Evolutionary conservation across 1,139 yeast species (phyloP), one percentile per base, ranked within the genome.

Genomic region (Candida labiduridarum): DNA sequence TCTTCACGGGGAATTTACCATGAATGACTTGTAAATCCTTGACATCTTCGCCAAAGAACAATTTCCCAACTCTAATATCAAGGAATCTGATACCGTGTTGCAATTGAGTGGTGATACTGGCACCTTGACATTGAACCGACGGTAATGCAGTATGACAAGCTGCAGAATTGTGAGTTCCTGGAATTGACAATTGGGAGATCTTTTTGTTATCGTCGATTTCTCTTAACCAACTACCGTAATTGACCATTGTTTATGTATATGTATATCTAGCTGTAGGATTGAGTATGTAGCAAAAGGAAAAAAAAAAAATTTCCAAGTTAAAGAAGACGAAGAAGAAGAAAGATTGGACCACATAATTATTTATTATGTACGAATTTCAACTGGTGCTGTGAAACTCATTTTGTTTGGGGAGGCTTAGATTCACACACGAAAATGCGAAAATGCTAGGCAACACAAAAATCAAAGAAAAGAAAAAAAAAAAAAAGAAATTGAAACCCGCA

Each of bases 101-200:
- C 69, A 88, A 78, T 67, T 88, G 96, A 2, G 79, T 79, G 1
- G 78, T 68, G 46, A 88, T 74, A 1, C 81, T 67, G 9, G 74
- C 81, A 19, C 84, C 89, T 65, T 88, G 96, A 66, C 96, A 88
- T 64, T 84, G 87, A 33, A 87, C 94, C 0, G 90, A 83, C 19
- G 94, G 94, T 48, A 87, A 73, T 1, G 94, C 87, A 14, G 81
- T 71, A 65, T 85, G 85, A 60, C 81, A 82, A 10, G 95, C 94
- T 9, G 88, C 91, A 29, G 89, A 78, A 62, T 87, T 87, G 71
- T 88, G 96, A 14, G 95, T 87, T 14, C 95, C 96, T 5, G 95
- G 91, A 51, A 87, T 74, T 0, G 92, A 75, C 51, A 88, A 73
- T 56, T 77, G 70, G 6, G 86, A 74, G 46, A 87, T 56, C 38